Evolutionary conservation across 345 rosid species (phyloP), one percentile per base, ranked within the genome.

Genomic region (Rhodomyrtus tomentosa): DNA sequence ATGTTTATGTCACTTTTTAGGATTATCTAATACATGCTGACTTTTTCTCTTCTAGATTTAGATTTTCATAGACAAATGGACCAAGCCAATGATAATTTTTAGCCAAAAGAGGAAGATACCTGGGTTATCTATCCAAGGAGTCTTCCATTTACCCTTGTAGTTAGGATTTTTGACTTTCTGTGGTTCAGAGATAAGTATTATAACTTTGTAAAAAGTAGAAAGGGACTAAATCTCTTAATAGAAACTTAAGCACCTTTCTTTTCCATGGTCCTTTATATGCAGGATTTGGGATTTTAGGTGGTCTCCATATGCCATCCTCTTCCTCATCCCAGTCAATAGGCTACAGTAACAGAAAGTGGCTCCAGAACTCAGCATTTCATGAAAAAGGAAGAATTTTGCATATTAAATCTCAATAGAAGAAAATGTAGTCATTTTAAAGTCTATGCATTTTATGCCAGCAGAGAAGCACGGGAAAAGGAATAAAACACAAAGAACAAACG

Each of bases 141-240:
- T 90, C 92, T 88, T 96, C 99, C 99, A 96, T 86, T 92, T 96
- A 51, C 98, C 99, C 85, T 95, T 95, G 87, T 93, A 94, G 88
- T 92, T 95, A 8, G 98, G 99, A 83, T 96, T 96, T 93, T 95
- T 96, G 90, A 95, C 90, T 91, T 87, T 96, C 99, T 96, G 92
- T 38, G 0, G 53, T 42, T 59, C 51, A 76, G 72, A 49, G 38
- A n/a, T 12, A 20, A 40, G 52, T 58, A 36, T 29, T 7, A 16
- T 85, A n/a, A 54, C 10, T 68, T 56, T 38, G n/a, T 3, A 29
- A 84, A 16, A 52, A 80, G 82, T 10, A 48, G 72, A 84, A 40
- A 79, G 32, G 72, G 72, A 38, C 51, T 20, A 55, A 59, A 62
- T 59, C 42, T 20, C 29, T 49, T 6, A 59, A 59, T 59, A 59